Conservation (phyloP, 352 stramenopile genomes). For the Pythium phragmiticola region DNA sequence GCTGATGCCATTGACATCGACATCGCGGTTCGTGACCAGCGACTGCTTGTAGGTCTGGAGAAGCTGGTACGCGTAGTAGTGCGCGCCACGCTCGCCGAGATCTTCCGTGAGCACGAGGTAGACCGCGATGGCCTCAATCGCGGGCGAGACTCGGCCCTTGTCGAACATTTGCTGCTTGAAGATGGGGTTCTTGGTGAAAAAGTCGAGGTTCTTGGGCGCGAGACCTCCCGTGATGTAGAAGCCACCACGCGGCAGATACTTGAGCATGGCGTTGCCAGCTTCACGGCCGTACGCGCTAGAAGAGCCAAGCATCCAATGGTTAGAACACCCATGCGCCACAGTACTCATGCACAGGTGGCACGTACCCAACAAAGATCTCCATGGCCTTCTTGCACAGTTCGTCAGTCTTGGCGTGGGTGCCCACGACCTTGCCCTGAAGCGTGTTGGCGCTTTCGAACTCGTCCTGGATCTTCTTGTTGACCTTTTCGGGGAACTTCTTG, state of each 20-base stretch:
- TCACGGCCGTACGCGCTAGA: slow-evolving; percentile 91
- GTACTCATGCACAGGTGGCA: slow-evolving; percentile 6
- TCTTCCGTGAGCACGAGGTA: slow-evolving; percentile 92
- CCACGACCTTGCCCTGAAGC: slow-evolving; percentile 83
- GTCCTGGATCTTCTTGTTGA: slow-evolving; percentile 74
- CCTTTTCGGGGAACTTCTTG: slow-evolving; percentile 87
- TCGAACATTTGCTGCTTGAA: slow-evolving; percentile 87
- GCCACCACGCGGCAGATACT: slow-evolving; percentile 95
- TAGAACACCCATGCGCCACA: neutral
- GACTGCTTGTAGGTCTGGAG: slow-evolving; percentile 58
- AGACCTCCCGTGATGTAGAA: slow-evolving; percentile 97
- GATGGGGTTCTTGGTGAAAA: slow-evolving; percentile 82
- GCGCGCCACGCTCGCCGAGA: slow-evolving; percentile 84
- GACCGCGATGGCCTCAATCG: slow-evolving; percentile 75
- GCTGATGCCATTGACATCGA: slow-evolving; percentile 28
- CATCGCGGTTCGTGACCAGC: slow-evolving; percentile 18
- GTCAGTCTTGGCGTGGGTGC: slow-evolving; percentile 83
- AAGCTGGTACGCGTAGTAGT: slow-evolving; percentile 87
- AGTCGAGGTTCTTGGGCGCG: slow-evolving; percentile 96
- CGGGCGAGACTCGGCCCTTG: slow-evolving; percentile 85
- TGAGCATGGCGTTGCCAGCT: slow-evolving; percentile 92
- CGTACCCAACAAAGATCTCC: slow-evolving; percentile 93
- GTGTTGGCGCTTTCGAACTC: slow-evolving; percentile 61
- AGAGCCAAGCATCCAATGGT: neutral
- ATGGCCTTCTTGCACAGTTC: slow-evolving; percentile 88